Evolutionary conservation across 768 basidiomycete species (phyloP), one percentile per base, ranked within the genome.

Genomic region (Tubosaeta brunneosetosa): DNA sequence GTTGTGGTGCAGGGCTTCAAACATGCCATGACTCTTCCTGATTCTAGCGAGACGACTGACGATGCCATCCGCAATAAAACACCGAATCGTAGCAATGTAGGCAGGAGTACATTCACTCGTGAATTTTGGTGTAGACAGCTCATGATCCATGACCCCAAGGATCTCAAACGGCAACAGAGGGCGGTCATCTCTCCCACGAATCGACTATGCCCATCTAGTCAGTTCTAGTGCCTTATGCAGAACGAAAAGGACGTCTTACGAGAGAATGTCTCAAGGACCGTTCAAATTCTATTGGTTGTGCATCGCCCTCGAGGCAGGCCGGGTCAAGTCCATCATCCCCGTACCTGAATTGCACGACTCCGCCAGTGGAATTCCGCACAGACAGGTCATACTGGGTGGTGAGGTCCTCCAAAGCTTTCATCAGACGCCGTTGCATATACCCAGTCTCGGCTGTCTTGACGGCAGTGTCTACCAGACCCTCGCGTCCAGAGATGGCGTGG

Each of bases 371-470:
- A 69, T 94, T 98, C 29, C 97, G 82, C 22, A 99, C 95, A 9
- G 93, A 93, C 22, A 93, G 72, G 70, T 99, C 97, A 66, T 99
- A 99, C 52, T 95, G 92, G 0, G 91, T 92, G 3, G 91, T 93
- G 34, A 99, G 74, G 73, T 99, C 97, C 66, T 99, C 97, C 59
- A 99, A 71, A 3, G 95, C 95, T 68, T 99, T 99, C 97, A 99
- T 98, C 55, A 99, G 71, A 51, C 97, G 90, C 46, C 97, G 84
- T 65, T 95, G 93, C 95, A 99, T 99, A 74, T 99, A 99, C 38
- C 97, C 97, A 1, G 97, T 99, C 71, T 99, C 97, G 13, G 97
- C 97, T 0, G 97, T 99, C 74, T 99, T 99, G 71, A 99, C 97
- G 25, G 97, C 97, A 0, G 97, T 99, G 73, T 99, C 97, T 63